Evolutionary conservation across 352 stramenopile species (phyloP).

Genomic region (Phytophthora sansomeana): DNA sequence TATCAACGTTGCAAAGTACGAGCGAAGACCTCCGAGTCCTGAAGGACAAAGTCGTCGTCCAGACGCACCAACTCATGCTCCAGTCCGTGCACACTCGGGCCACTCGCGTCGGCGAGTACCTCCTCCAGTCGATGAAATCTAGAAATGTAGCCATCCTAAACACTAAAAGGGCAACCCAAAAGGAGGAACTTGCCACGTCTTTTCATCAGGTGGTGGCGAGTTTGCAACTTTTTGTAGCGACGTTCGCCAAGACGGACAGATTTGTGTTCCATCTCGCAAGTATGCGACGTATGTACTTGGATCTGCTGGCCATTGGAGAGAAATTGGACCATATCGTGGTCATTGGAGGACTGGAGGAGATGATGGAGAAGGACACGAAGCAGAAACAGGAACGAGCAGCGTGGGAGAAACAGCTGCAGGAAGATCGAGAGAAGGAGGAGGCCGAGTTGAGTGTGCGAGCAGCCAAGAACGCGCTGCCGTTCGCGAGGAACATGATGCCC

Average conservation of each 20-base stretch:
- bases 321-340: constrained; percentile 21
- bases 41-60: neutral
- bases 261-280: constrained; percentile 37
- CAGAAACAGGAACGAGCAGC: neutral
- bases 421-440: constrained; percentile 26
- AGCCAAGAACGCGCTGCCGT: constrained; percentile 39
- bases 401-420: constrained; percentile 20
- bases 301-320: neutral
- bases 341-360: constrained; percentile 2
- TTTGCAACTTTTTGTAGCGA: constrained; percentile 8
- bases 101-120: constrained; percentile 1
- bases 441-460: constrained; percentile 13
- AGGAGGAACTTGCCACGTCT: no score
- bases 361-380: neutral
- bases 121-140: neutral
- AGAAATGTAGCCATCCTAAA: neutral
- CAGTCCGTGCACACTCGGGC: constrained; percentile 9
- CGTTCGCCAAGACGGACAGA: constrained; percentile 28
- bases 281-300: constrained; percentile 31
- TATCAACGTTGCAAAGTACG: neutral
- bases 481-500: constrained; percentile 32
- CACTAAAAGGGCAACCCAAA: no score
- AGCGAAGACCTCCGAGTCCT: constrained; percentile 1
- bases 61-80: constrained; percentile 20
- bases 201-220: constrained; percentile 2